Evolutionary conservation across 345 rosid genomes (phyloP), one percentile per base, ranked within the genome.

Genomic region (Eucalyptus erythrocorys): DNA sequence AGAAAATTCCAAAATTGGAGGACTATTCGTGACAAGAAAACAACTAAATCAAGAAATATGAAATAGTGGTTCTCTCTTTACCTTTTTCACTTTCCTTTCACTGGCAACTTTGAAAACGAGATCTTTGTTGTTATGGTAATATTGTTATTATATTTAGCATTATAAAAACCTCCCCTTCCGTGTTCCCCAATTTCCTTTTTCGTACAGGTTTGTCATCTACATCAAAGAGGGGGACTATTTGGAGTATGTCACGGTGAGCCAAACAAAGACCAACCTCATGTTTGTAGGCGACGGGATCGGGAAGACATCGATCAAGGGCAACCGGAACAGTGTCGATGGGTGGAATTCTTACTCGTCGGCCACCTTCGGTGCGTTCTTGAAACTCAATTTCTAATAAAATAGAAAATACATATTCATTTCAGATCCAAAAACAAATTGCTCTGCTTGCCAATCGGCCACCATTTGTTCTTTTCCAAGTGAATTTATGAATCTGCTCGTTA

Each of bases 201-300:
- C 34, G 76, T n/a, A 64, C 50, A 91, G 90, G 57, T 85, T 86
- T 68, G 86, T 89, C 79, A 87, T 92, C 32, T 92, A 86, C 86
- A 87, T 92, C 10, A 87, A 66, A 14, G 89, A 81, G 13, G 93
- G 93, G 37, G 42, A 64, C 30, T 92, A 90, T 49, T 34, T 53
- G 2, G 93, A 92, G 86, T 86, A 90, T 42, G 88, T 92, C 45
- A 87, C 86, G 47, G 90, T 89, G 6, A 80, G n/a, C 4, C 87
- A n/a, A 47, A 53, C 64, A 14, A 71, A 88, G 91, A 86, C 61
- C 49, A 89, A 87, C 53, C 55, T 90, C 27, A 90, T 90, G 92
- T 88, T 92, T 48, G 48, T 90, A 34, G 93, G 93, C 7, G 92
- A 92, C 42, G 92, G 93, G n/a, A 90, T 90, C 45, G 88, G 88